A percentile compares a stretch with the other conserved stretches of the same genome.
Evolutionary conservation across 2,329 filamentous ascomycete species (phyloP).

Genomic region (Tolypocladium nubicola): DNA sequence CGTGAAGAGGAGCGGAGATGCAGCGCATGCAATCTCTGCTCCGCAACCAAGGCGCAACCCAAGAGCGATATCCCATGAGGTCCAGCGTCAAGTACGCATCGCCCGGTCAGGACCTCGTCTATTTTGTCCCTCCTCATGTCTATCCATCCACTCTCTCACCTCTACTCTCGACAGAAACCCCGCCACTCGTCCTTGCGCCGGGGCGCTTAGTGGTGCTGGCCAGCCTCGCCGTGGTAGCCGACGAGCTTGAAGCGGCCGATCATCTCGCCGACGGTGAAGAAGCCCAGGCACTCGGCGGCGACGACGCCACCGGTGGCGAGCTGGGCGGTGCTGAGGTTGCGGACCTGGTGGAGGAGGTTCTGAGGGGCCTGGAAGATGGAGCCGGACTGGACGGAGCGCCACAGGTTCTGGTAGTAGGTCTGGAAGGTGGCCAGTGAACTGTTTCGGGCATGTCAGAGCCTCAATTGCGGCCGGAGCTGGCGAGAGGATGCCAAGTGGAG

Average conservation of each 20-base stretch:
- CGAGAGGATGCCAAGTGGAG: slow-evolving; percentile 4
- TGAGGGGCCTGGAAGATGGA: slow-evolving; percentile 46
- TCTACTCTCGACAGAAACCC: not conserved
- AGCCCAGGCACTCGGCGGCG: slow-evolving; percentile 77
- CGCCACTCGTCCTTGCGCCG: not conserved
- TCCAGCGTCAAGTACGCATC: not conserved
- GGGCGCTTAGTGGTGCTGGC: slow-evolving; percentile 46
- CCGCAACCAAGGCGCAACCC: not conserved
- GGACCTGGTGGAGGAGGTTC: slow-evolving; percentile 44
- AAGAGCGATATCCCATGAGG: not conserved
- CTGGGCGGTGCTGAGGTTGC: slow-evolving; percentile 62
- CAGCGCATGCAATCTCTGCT: not conserved
- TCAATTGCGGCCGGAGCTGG: not conserved
- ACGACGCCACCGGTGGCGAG: slow-evolving; percentile 66
- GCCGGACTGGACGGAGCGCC: slow-evolving; percentile 59
- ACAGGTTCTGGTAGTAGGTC: slow-evolving; percentile 67
- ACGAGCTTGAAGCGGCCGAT: slow-evolving; percentile 91
- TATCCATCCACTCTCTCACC: not conserved
- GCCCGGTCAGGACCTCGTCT: not conserved
- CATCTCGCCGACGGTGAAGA: slow-evolving; percentile 98
- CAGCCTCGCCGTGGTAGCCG: slow-evolving; percentile 70
- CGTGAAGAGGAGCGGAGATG: not conserved
- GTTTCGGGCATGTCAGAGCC: slow-evolving; percentile 5
- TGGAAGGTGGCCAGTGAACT: slow-evolving; percentile 78
- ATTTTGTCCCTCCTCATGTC: not conserved